Evolutionary conservation across 768 basidiomycete genomes (phyloP), one percentile per base, ranked within the genome.

Genomic region (Hydnomerulius pinastri): DNA sequence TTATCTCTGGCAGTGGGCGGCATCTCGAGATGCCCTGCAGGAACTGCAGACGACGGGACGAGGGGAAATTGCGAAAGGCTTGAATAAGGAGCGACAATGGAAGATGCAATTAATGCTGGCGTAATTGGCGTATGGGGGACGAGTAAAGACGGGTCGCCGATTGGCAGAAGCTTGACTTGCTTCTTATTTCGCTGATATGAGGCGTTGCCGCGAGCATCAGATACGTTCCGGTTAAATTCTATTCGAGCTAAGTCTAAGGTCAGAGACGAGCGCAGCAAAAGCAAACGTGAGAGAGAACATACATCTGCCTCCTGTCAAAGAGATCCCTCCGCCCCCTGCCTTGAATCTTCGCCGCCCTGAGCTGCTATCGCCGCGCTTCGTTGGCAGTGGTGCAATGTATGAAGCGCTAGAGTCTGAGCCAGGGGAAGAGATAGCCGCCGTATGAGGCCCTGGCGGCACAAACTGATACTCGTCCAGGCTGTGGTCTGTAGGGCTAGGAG

Each of bases 391-490:
- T 3, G 39, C 15, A 20, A 42, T 18, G 33, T 48, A 55, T 3
- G 65, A 64, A 23, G 56, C 48, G 35, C 60, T 58, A 4, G 57
- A 60, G 38, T 59, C 64, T 18, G 64, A 70, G 11, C 24, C 43
- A 17, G 55, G 42, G 40, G 57, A n/a, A n/a, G n/a, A 57, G 25
- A 47, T n/a, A n/a, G 39, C n/a, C n/a, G 46, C n/a, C 11, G 49
- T 48, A 21, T 23, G n/a, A 6, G 43, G 18, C 29, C 54, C 66
- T 20, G 56, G 66, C 1, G 66, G 42, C 12, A 64, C 28, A 27
- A 70, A 71, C 44, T 55, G 52, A 39, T 69, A 71, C 13, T 60
- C 66, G 27, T 68, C 68, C 55, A 70, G 51, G 46, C 51, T 59
- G 17, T 59, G 60, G 9, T 53, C 60, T 9, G 62, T 56, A 29